phyloP scores from a whole-genome alignment of 2,329 filamentous ascomycete species.

The Rhynchosporium agropyri region DNA sequence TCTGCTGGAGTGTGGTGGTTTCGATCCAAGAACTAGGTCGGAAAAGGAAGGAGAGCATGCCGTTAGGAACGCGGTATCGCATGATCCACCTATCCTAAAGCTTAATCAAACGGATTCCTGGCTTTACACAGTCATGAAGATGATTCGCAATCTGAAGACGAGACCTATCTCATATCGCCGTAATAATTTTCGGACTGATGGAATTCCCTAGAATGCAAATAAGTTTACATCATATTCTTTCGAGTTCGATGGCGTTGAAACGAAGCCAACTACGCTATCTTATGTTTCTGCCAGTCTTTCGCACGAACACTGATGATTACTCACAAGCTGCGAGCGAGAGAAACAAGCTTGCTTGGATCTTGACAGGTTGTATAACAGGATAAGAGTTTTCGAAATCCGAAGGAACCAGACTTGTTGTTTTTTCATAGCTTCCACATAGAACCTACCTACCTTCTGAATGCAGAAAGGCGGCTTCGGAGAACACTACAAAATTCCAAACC shows the following conservation, averaged over 20 bases:
- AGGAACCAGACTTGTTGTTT: neutral
- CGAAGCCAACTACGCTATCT: neutral
- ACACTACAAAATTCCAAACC: neutral
- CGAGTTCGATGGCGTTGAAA: too few species aligned
- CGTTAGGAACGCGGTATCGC: neutral
- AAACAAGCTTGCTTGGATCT: constrained; percentile 4
- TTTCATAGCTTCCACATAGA: neutral
- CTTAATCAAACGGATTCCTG: neutral
- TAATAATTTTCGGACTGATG: too few species aligned
- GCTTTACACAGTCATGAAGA: too few species aligned
- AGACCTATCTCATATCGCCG: too few species aligned
- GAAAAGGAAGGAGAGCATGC: constrained; percentile 1
- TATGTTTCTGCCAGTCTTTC: neutral
- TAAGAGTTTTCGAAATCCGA: neutral
- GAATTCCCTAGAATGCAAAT: too few species aligned
- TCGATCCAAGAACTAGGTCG: too few species aligned
- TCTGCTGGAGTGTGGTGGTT: too few species aligned
- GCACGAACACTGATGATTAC: neutral
- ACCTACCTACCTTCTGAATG: neutral
- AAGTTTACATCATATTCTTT: too few species aligned
- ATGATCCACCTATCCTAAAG: neutral
- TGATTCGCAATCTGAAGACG: too few species aligned
- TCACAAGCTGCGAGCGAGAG: neutral
- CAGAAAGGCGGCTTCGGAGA: constrained; percentile 2
- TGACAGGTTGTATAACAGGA: neutral